Base-by-base conservation (phyloP, 768 basidiomycete genomes). In the Mycena rosella region DNA sequence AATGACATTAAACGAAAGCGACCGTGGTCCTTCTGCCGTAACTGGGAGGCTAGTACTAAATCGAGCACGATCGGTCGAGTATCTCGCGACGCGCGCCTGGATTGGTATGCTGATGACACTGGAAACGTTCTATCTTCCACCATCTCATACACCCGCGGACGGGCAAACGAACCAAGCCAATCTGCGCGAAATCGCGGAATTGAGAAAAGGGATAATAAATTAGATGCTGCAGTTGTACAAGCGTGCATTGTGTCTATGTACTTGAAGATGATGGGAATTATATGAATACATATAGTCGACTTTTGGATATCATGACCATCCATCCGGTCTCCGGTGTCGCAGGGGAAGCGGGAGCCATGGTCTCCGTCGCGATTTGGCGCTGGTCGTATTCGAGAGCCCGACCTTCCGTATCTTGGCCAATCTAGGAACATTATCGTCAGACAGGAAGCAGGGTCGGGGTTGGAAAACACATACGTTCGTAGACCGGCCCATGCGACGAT, bases 401-500 rank as follows among this genome's bases (percentile, higher is more conserved):
- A 83, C 79, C 71, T 82, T 84, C 59, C 85, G 80, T 73, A 85
- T 85, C 63, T 80, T 83, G 51, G 80, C 80, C n/a, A 86, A 78
- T 61, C 66, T 71, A 48, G 45, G 36, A 58, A 22, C 32, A 58
- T n/a, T n/a, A n/a, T 30, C 36, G 42, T 65, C 57, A 44, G 48
- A 45, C 67, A 72, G 51, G 34, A 51, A 34, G 14, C 34, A 70
- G 71, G 32, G 36, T 62, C 44, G 51, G 20, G 24, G 30, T 22
- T 63, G 42, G 62, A 64, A 34, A 56, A n/a, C 45, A 77, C 76
- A 59, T 75, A 90, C 84, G 84, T 90, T 71, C 92, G 86, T 24
- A 94, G 80, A 6, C 94, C 94, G 40, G 82, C 75, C 78, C 85
- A 84, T n/a, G 89, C 88, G 55, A 93, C 87, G 42, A 90, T 66